phyloP scores from a whole-genome alignment of 2,329 filamentous ascomycete species.

The Phaeosphaeria sp. region DNA sequence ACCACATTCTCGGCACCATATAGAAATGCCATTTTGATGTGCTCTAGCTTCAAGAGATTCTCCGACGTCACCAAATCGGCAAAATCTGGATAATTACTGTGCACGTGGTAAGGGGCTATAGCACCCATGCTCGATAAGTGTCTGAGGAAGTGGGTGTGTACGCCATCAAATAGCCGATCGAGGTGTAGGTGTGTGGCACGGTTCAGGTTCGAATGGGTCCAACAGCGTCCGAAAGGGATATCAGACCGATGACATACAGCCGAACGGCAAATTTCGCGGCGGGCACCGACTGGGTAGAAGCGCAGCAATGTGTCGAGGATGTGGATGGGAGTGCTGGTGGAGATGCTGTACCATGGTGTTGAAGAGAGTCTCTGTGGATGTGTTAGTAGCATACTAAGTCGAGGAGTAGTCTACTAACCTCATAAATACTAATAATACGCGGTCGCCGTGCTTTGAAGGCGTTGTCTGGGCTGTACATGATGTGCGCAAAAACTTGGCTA shows the following conservation, averaged over 20 bases:
- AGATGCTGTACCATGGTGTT: not conserved
- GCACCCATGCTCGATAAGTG: conserved; percentile 64
- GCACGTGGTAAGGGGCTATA: conserved; percentile 7
- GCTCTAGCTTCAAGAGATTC: conserved; percentile 12
- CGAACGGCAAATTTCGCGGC: conserved; percentile 66
- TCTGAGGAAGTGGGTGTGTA: conserved; percentile 64
- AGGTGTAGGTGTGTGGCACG: conserved; percentile 62
- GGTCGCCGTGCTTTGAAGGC: conserved; percentile 56
- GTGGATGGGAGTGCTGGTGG: not conserved
- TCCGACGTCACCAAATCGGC: conserved; percentile 9
- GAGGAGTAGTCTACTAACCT: conserved; percentile 2
- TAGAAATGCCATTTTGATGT: conserved; percentile 19
- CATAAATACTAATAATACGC: conserved; percentile 11
- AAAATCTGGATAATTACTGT: conserved; percentile 9
- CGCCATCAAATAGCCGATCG: conserved; percentile 64
- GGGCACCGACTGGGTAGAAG: conserved; percentile 60
- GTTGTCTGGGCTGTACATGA: conserved; percentile 64
- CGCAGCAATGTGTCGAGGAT: conserved; percentile 57
- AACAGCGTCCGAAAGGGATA: conserved; percentile 66
- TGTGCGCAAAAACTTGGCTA: conserved; percentile 70
- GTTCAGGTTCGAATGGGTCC: conserved; percentile 71
- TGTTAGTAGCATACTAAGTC: not conserved
- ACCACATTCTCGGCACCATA: conserved; percentile 56
- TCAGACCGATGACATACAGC: conserved; percentile 66
- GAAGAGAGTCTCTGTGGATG: not conserved